Evolutionary conservation across 2,329 filamentous ascomycete genomes (phyloP).

Genomic region (Fusarium buxicola): DNA sequence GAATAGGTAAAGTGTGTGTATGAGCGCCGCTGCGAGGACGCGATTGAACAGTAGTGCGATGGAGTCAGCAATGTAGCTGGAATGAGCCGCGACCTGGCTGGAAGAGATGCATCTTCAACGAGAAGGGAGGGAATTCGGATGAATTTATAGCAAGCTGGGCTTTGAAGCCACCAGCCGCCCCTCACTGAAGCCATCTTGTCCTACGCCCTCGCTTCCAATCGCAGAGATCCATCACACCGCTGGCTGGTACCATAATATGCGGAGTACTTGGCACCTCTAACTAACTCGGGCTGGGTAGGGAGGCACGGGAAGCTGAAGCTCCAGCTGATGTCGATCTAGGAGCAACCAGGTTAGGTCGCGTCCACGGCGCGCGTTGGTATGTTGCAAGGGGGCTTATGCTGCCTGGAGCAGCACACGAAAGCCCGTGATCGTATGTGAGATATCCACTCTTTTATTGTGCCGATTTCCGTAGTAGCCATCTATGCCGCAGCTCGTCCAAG

Average conservation of each 20-base stretch:
- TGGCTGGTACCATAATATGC: conserved; percentile 3
- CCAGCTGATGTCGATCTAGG: conserved; percentile 18
- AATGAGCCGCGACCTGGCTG: neutral
- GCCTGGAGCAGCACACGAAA: conserved; percentile 45
- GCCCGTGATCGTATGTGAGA: conserved; percentile 34
- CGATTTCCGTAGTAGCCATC: too few species aligned
- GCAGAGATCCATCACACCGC: conserved; percentile 5
- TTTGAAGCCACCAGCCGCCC: neutral
- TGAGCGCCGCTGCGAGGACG: neutral
- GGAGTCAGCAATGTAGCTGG: conserved; percentile 4
- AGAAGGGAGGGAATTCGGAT: conserved; percentile 9
- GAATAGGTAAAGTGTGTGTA: neutral
- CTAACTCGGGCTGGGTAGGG: neutral
- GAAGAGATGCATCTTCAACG: neutral
- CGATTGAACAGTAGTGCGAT: conserved; percentile 1
- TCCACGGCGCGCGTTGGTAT: conserved; percentile 25
- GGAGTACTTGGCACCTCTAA: conserved; percentile 1
- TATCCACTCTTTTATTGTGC: neutral
- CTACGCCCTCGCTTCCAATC: neutral
- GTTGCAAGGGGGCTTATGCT: conserved; percentile 35
- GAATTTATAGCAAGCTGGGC: conserved; percentile 35
- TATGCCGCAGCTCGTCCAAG: too few species aligned
- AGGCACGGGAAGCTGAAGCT: conserved; percentile 1
- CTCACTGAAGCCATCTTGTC: conserved; percentile 31
- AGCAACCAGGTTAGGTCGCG: conserved; percentile 23